phyloP scores from a whole-genome alignment of 2,329 filamentous ascomycete genomes.

The Ophiocordyceps camponoti-leonardi region DNA sequence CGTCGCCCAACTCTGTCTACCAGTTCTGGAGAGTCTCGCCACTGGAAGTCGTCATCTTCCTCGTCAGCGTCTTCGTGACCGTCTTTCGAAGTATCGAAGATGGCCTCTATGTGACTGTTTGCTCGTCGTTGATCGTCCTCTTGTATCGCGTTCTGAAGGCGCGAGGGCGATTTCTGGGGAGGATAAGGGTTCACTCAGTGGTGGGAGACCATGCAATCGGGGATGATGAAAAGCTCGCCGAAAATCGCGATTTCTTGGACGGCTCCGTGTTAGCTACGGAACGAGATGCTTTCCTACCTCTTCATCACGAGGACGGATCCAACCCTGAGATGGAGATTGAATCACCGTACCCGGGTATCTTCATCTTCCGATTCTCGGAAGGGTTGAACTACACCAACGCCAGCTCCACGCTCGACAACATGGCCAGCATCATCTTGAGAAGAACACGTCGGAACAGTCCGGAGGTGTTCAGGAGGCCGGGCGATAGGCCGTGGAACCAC shows the following conservation, averaged over 20 bases:
- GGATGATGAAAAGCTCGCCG: constrained; percentile 7
- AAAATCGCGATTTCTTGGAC: constrained; percentile 25
- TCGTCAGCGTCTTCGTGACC: constrained; percentile 68
- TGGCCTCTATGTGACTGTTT: constrained; percentile 70
- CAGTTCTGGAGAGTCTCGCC: constrained; percentile 80
- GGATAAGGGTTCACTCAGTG: constrained; percentile 63
- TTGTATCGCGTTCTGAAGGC: constrained; percentile 67
- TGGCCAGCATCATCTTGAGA: constrained; percentile 26
- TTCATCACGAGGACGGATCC: constrained; percentile 31
- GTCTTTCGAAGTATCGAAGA: constrained; percentile 70
- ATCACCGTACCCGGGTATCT: constrained; percentile 34
- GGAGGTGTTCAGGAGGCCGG: constrained; percentile 20
- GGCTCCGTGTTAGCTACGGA: constrained; percentile 10
- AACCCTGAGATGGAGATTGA: constrained; percentile 28
- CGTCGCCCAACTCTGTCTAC: constrained; percentile 66
- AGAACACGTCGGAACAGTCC: constrained; percentile 26
- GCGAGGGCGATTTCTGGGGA: constrained; percentile 61
- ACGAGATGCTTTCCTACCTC: constrained; percentile 26
- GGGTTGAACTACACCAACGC: constrained; percentile 40
- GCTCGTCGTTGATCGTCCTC: constrained; percentile 50
- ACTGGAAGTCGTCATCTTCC: constrained; percentile 69
- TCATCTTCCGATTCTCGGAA: constrained; percentile 36
- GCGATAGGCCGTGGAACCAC: constrained; percentile 42
- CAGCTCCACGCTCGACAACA: constrained; percentile 29
- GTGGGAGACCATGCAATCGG: constrained; percentile 25